Percentiles rank a stretch among this genome's conserved stretches.
These are phyloP conservation scores for Linderniella brevidens DNA, from an alignment of 257 asterid species.

Conservation along the genomic window DNA sequence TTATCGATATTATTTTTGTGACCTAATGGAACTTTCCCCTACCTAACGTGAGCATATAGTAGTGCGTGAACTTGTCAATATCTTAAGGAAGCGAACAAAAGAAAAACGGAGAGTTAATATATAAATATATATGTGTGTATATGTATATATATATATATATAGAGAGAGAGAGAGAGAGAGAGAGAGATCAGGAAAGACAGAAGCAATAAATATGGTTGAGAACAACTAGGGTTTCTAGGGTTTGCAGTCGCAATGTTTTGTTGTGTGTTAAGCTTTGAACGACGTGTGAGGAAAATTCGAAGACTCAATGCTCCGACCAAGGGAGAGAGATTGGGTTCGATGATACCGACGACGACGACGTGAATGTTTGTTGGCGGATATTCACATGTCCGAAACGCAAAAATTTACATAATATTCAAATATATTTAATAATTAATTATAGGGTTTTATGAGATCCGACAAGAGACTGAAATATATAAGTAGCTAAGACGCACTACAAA, in stretches of 20 bases:
- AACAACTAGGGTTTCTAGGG: slow-evolving; percentile 44
- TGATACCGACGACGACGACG: slow-evolving; percentile 20
- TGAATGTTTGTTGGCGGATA: slow-evolving; percentile 87
- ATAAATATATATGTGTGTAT: too few species aligned
- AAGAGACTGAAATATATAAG: neutral
- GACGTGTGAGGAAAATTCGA: slow-evolving; percentile 9
- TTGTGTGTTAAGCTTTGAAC: slow-evolving; percentile 21
- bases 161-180: slow-evolving; percentile 7
- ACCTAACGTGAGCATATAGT: too few species aligned
- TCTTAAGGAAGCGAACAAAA: slow-evolving; percentile 13
- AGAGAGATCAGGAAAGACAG: slow-evolving; percentile 21
- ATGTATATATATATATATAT: neutral
- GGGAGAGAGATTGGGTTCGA: slow-evolving; percentile 16
- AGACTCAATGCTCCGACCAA: slow-evolving; percentile 40
- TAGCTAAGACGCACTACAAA: too few species aligned
- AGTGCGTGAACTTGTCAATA: slow-evolving; percentile 7
- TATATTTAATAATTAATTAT: too few species aligned
- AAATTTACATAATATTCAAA: too few species aligned
- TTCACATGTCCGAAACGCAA: slow-evolving; percentile 35
- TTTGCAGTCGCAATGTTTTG: slow-evolving; percentile 8
- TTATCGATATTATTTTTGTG: too few species aligned
- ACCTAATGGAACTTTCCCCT: too few species aligned
- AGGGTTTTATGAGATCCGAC: neutral
- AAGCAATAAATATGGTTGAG: slow-evolving; percentile 43
- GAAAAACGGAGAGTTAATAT: slow-evolving; percentile 1